Percentiles rank a stretch among this genome's conserved stretches.
phyloP scores from a whole-genome alignment of 148 eudicot species.

The Rhododendron ovatum region DNA sequence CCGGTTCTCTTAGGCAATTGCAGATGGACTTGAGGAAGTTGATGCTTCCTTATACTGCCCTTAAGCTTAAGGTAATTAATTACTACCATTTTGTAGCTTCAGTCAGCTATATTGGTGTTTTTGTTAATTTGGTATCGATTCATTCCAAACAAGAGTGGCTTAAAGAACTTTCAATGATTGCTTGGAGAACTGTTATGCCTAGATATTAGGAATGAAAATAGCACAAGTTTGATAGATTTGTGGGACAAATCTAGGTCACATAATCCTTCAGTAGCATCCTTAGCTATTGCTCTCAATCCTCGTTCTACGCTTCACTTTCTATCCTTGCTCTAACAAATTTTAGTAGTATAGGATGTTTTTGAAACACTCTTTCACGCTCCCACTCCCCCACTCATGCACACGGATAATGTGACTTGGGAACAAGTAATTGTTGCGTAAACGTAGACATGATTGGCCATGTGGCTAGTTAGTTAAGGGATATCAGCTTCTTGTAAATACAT shows the following conservation, averaged over 20 bases:
- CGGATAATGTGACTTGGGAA: too few species aligned
- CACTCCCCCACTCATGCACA: too few species aligned
- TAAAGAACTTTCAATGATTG: not conserved
- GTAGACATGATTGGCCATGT: too few species aligned
- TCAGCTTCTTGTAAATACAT: too few species aligned
- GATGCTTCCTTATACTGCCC: conserved; percentile 90
- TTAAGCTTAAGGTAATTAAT: conserved; percentile 67
- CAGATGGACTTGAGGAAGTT: conserved; percentile 74
- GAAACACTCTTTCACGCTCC: too few species aligned
- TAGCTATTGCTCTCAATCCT: not conserved
- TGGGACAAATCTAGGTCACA: not conserved
- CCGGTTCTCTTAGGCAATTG: conserved; percentile 51
- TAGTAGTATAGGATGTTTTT: too few species aligned
- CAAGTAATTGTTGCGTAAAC: too few species aligned
- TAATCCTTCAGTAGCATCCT: not conserved
- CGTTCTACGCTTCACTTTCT: not conserved
- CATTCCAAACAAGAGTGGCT: not conserved
- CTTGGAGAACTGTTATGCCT: not conserved
- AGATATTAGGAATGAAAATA: not conserved
- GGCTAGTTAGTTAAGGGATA: too few species aligned
- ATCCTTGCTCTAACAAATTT: not conserved
- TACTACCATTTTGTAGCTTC: not conserved
- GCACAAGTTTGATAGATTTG: not conserved
- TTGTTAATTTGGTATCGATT: too few species aligned
- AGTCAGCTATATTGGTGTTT: not conserved